A percentile compares a stretch with the other conserved stretches of the same genome.
Conservation (phyloP, 495 filamentous ascomycete genomes). For the Penicillium crystallinum region DNA sequence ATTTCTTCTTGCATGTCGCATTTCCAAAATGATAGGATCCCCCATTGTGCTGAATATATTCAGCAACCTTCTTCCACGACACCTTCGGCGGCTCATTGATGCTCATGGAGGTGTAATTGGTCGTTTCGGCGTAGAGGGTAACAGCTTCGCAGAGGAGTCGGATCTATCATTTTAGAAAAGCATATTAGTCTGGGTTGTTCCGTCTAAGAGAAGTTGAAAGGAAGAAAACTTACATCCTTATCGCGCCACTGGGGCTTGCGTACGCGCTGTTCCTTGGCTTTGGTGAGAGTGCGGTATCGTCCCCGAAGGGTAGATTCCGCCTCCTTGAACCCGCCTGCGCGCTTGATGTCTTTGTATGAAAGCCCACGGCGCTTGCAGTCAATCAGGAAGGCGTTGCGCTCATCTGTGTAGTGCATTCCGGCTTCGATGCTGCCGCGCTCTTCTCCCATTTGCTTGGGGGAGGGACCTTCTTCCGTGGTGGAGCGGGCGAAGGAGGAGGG, state of each 20-base stretch:
- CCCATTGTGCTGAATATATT: constrained; percentile 64
- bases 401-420: constrained; percentile 15
- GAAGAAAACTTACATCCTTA: constrained; percentile 61
- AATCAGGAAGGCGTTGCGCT: constrained; percentile 62
- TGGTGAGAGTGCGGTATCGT: constrained; percentile 72
- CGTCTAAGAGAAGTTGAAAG: neutral
- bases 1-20: constrained; percentile 85
- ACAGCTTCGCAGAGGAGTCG: constrained; percentile 35
- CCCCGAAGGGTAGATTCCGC: constrained; percentile 87
- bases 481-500: neutral
- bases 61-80: constrained; percentile 77
- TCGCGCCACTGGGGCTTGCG: constrained; percentile 73
- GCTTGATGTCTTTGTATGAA: constrained; percentile 77
- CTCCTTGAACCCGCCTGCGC: constrained; percentile 59
- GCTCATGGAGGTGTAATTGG: neutral
- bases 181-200: constrained; percentile 10
- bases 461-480: neutral
- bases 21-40: constrained; percentile 83
- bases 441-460: neutral
- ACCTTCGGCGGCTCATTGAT: constrained; percentile 43
- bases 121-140: constrained; percentile 26
- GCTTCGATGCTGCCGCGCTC: neutral
- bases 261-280: constrained; percentile 65
- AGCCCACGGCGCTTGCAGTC: constrained; percentile 57
- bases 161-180: constrained; percentile 18